A percentile compares a stretch with the other conserved stretches of the same genome.
These are phyloP conservation scores for Colletotrichum gigasporum DNA, from an alignment of 2,329 filamentous ascomycete species.

Conservation along the genomic window DNA sequence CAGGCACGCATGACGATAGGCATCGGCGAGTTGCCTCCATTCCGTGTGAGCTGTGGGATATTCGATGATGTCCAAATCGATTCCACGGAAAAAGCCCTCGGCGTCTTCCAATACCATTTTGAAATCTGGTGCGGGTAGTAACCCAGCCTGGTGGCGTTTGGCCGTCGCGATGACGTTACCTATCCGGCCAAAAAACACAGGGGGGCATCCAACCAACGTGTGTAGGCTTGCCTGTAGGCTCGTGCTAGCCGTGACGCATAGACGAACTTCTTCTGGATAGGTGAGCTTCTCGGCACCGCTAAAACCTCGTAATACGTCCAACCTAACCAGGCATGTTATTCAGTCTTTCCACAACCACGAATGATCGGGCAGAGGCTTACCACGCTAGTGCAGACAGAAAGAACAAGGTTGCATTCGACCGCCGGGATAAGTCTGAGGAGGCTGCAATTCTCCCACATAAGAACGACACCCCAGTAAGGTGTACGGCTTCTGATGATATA, in stretches of 20 bases:
- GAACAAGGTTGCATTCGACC: conserved; percentile 35
- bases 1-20: conserved; percentile 41
- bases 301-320: conserved; percentile 41
- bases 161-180: conserved; percentile 36
- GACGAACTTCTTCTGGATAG: conserved; percentile 36
- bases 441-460: conserved; percentile 37
- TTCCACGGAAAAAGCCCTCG: conserved; percentile 37
- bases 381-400: conserved; percentile 38
- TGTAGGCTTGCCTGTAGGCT: conserved; percentile 35
- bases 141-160: conserved; percentile 31
- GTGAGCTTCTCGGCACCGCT: conserved; percentile 42
- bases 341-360: not conserved
- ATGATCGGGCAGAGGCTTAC: conserved; percentile 12
- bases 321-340: conserved; percentile 26
- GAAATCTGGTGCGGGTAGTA: conserved; percentile 21
- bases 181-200: conserved; percentile 37
- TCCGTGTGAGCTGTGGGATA: conserved; percentile 39
- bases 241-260: conserved; percentile 36
- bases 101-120: conserved; percentile 29
- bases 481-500: conserved; percentile 38
- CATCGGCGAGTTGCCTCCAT: conserved; percentile 40
- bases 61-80: conserved; percentile 35
- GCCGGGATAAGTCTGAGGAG: conserved; percentile 12
- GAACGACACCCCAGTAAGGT: conserved; percentile 39
- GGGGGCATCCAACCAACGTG: conserved; percentile 39